Conservation (phyloP, 2,329 filamentous ascomycete species). For the Didymella keratinophila region DNA sequence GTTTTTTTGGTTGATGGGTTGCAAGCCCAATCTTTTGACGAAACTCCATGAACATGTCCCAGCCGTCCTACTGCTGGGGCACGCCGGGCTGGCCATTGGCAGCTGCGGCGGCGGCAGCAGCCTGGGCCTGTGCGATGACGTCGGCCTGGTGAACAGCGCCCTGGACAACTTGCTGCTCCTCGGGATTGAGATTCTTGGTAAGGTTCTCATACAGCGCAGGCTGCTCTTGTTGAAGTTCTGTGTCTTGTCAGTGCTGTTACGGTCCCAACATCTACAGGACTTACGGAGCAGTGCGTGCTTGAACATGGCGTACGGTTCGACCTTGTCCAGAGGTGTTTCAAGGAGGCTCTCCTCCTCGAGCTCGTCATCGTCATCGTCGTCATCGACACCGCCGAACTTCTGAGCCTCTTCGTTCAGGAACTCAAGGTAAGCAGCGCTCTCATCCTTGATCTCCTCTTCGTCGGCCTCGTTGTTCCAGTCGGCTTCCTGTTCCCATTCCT, state of each 20-base stretch:
- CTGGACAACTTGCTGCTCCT: conserved; percentile 84
- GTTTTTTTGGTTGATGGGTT: conserved; percentile 9
- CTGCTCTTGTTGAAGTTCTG: conserved; percentile 88
- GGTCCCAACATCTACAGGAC: conserved; percentile 49
- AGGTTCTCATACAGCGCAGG: conserved; percentile 86
- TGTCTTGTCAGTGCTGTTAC: conserved; percentile 37
- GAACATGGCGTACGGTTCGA: conserved; percentile 94
- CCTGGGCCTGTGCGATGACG: conserved; percentile 53
- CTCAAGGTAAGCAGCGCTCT: conserved; percentile 92
- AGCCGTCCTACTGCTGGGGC: conserved; percentile 28
- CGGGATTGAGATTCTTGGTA: conserved; percentile 77
- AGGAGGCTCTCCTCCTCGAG: conserved; percentile 91
- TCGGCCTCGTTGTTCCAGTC: conserved; percentile 72
- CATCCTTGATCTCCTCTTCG: conserved; percentile 79
- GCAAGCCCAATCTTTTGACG: conserved; percentile 1
- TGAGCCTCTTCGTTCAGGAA: conserved; percentile 95
- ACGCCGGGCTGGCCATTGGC: conserved; percentile 28
- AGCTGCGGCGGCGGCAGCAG: conserved; percentile 33
- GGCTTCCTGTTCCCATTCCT: conserved; percentile 79
- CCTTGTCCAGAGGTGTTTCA: conserved; percentile 92
- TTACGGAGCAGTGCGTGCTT: conserved; percentile 81
- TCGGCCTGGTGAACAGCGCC: conserved; percentile 77
- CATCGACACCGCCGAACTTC: conserved; percentile 76
- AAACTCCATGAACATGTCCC: conserved; percentile 1
- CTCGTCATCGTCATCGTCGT: conserved; percentile 76